phyloP scores from a whole-genome alignment of 1,284 basidiomycete species.

The Wallemia hederae region DNA sequence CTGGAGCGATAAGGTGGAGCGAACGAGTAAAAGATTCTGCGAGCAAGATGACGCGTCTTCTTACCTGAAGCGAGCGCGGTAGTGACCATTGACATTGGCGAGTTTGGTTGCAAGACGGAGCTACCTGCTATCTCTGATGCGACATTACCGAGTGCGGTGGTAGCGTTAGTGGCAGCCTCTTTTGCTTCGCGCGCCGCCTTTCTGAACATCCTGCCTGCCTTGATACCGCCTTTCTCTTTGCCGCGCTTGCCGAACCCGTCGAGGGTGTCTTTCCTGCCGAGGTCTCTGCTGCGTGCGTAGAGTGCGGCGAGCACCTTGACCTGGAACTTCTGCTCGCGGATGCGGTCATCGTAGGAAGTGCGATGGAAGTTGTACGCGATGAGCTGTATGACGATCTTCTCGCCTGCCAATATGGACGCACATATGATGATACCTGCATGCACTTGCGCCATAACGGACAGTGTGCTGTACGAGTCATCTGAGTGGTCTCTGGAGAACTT shows the following conservation, averaged over 20 bases:
- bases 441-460: constrained; percentile 29
- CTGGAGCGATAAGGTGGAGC: constrained; percentile 29
- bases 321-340: constrained; percentile 53
- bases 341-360: constrained; percentile 58
- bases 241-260: constrained; percentile 18
- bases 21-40: constrained; percentile 67
- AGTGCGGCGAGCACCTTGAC: constrained; percentile 40
- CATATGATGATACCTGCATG: constrained; percentile 49
- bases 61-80: constrained; percentile 46
- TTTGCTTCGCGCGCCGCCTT: constrained; percentile 41
- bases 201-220: constrained; percentile 35
- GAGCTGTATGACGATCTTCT: constrained; percentile 65
- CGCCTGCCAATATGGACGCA: constrained; percentile 37
- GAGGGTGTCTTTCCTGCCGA: constrained; percentile 36
- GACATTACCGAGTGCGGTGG: constrained; percentile 44
- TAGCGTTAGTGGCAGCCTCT: constrained; percentile 44
- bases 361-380: constrained; percentile 56
- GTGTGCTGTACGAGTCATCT: constrained; percentile 12
- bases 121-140: constrained; percentile 24
- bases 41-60: constrained; percentile 56
- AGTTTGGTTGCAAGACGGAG: constrained; percentile 60
- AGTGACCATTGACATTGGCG: constrained; percentile 50
- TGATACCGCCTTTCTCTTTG: constrained; percentile 19
- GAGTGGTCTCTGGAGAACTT: constrained; percentile 13
- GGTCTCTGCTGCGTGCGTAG: constrained; percentile 45